phyloP scores from a whole-genome alignment of 1,284 basidiomycete species.

The Gomphus bonarii region DNA sequence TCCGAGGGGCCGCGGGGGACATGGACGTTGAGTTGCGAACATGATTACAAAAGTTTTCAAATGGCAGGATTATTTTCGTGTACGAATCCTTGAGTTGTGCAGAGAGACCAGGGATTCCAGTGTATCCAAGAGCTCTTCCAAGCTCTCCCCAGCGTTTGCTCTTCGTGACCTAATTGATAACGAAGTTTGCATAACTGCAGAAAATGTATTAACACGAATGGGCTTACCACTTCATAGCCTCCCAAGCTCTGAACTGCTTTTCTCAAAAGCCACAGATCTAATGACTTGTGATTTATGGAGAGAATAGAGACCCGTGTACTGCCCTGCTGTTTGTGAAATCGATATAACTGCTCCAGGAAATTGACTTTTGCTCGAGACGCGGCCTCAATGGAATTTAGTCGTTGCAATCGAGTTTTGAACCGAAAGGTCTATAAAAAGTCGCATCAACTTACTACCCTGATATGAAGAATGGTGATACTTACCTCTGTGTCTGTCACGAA shows the following conservation, averaged over 20 bases:
- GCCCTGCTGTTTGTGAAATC: constrained; percentile 85
- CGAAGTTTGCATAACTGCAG: background rate
- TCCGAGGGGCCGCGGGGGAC: constrained; percentile 24
- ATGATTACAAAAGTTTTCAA: constrained; percentile 80
- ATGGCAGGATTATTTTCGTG: constrained; percentile 84
- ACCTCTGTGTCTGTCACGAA: constrained; percentile 95
- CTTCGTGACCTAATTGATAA: constrained; percentile 49
- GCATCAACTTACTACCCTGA: constrained; percentile 5
- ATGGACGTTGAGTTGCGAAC: constrained; percentile 54
- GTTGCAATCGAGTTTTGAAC: constrained; percentile 93
- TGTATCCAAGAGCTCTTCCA: constrained; percentile 73
- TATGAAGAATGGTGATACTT: constrained; percentile 15
- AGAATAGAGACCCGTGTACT: constrained; percentile 83
- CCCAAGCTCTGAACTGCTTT: constrained; percentile 87
- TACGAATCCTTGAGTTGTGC: constrained; percentile 88
- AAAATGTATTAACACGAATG: background rate
- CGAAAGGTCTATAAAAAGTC: constrained; percentile 60
- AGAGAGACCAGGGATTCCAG: constrained; percentile 71
- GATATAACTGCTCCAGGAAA: constrained; percentile 94
- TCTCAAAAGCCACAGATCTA: constrained; percentile 89
- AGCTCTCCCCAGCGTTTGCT: constrained; percentile 82
- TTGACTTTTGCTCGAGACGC: constrained; percentile 94
- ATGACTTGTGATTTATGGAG: constrained; percentile 81
- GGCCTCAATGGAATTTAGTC: constrained; percentile 95
- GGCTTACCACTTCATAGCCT: constrained; percentile 73